Evolutionary conservation across 2,329 filamentous ascomycete genomes (phyloP), one percentile per base, ranked within the genome.

Genomic region (Zymoseptoria pseudotritici): DNA sequence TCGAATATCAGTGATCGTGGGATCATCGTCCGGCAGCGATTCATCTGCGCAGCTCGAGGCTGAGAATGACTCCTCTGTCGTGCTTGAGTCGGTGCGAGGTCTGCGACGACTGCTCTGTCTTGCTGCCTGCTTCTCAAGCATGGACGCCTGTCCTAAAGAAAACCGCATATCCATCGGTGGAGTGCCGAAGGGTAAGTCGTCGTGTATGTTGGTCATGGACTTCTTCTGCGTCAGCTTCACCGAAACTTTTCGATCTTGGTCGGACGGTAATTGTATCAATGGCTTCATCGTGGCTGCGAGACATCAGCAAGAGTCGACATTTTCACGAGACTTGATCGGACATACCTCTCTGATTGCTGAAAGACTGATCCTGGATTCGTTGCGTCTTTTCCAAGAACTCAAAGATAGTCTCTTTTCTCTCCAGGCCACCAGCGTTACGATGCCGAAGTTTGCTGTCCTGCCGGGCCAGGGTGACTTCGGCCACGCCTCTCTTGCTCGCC

Each of bases 391-490:
- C 70, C 1, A 74, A 58, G 24, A 72, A 69, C 46, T 73, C 70
- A 54, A 73, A 70, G 24, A 74, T 65, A 2, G 70, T 71, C 55
- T 73, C 68, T 46, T 67, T 67, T 17, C 62, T 58, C 56, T 66
- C 60, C 10, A 66, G 60, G 21, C 58, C 50, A 26, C 24, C 56
- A 8, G 53, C 60, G 50, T 65, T 63, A 36, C 59, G 61, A 42
- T 60, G 59, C 46, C 70, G 68, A 7, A 79, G 58, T 19, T 76
- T 64, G 61, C 75, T 78, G 21, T 72, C 72, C 63, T 77, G 73
- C 26, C 77, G 70, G 22, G 75, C 76, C 24, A 73, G 68, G 13
- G 76, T 73, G 20, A 79, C 70, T 55, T 74, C 75, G 20, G 73
- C 69, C 56, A 79, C 68, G 9, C 77, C 77, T 50, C 70, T 66